phyloP scores from a whole-genome alignment of 2,329 filamentous ascomycete genomes.

The Westerdykella ornata region DNA sequence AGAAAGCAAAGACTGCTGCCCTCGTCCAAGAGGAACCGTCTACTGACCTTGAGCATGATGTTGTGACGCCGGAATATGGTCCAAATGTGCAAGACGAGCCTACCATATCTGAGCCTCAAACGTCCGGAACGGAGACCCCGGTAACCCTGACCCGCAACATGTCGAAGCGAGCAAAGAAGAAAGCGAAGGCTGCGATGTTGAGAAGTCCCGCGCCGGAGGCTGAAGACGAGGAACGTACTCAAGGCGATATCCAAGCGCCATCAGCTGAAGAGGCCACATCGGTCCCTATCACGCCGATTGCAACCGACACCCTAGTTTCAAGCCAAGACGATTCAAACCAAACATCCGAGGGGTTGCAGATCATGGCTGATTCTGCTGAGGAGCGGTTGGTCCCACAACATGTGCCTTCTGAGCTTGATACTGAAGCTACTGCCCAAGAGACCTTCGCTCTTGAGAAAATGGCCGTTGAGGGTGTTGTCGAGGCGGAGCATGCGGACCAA shows the following conservation, averaged over 20 bases:
- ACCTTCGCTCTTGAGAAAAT: background rate
- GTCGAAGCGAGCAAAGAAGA: conserved; percentile 33
- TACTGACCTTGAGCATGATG: background rate
- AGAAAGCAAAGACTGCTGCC: conserved; percentile 9
- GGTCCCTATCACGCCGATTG: background rate
- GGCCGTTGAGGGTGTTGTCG: conserved; percentile 8
- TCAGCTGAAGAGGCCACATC: background rate
- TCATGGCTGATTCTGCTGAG: no score
- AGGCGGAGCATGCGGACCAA: background rate
- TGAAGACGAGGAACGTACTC: background rate
- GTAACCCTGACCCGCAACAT: conserved; percentile 11
- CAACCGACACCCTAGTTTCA: background rate
- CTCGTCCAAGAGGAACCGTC: background rate
- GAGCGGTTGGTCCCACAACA: background rate
- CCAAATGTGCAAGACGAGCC: background rate
- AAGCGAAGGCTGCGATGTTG: conserved; percentile 1
- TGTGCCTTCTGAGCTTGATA: background rate
- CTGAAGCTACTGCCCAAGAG: background rate
- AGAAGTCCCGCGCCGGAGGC: background rate
- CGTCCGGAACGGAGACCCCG: background rate
- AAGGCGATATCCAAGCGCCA: no score
- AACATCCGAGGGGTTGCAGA: no score
- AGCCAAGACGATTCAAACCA: no score
- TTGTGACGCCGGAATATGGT: background rate
- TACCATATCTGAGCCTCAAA: background rate